Conservation (phyloP, 352 stramenopile genomes). For the Phytophthora capsici region DNA sequence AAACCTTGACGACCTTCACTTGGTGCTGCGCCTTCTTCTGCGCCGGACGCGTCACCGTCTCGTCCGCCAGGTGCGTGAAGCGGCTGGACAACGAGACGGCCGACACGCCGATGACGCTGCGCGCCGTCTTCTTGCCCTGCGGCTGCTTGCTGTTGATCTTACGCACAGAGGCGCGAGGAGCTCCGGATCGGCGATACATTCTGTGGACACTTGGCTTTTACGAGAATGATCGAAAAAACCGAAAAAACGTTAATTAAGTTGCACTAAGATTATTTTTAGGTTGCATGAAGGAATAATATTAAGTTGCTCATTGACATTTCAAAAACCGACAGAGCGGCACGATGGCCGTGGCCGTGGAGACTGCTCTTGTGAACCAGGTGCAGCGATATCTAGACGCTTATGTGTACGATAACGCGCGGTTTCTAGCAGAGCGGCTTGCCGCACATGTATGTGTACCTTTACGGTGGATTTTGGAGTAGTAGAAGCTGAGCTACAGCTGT, state of each 20-base stretch:
- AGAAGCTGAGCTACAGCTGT: conserved; percentile 17
- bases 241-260: neutral
- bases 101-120: conserved; percentile 69
- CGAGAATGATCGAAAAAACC: too few species aligned
- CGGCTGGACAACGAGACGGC: conserved; percentile 74
- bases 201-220: neutral
- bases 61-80: conserved; percentile 72
- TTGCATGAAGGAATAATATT: conserved; percentile 2
- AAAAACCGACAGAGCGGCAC: conserved; percentile 25
- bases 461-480: conserved; percentile 12
- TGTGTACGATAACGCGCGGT: conserved; percentile 73
- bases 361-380: conserved; percentile 52
- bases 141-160: conserved; percentile 57
- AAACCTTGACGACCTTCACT: conserved; percentile 44
- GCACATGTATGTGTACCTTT: conserved; percentile 59
- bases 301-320: neutral
- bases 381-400: conserved; percentile 60
- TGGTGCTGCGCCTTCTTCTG: conserved; percentile 42
- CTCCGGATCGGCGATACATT: conserved; percentile 42
- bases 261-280: neutral
- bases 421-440: conserved; percentile 84
- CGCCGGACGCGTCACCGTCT: conserved; percentile 31
- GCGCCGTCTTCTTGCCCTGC: conserved; percentile 47
- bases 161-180: conserved; percentile 58
- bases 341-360: conserved; percentile 44